Conservation (phyloP, 2,329 filamentous ascomycete genomes). For the Chaetomium sp. region DNA sequence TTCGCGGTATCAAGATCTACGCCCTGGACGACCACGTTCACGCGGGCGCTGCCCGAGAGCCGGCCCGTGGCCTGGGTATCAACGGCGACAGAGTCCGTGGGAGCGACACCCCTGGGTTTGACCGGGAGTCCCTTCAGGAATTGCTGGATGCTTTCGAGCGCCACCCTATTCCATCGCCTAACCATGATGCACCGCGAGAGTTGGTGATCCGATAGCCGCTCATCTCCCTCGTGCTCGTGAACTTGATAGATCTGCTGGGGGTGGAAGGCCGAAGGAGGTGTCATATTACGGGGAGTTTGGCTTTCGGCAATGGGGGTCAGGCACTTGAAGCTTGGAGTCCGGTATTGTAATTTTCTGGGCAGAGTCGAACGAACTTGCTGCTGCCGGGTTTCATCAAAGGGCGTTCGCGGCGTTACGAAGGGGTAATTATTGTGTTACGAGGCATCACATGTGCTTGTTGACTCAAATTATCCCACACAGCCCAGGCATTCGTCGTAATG, state of each 20-base stretch:
- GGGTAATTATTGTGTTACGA: too few relatives aligned
- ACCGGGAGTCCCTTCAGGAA: conserved; percentile 29
- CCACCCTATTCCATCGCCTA: conserved; percentile 26
- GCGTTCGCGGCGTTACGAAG: too few relatives aligned
- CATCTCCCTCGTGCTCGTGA: not conserved
- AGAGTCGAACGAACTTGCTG: too few relatives aligned
- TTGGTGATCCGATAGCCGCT: conserved; percentile 34
- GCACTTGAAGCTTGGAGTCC: too few relatives aligned
- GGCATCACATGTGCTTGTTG: too few relatives aligned
- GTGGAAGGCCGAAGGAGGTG: too few relatives aligned
- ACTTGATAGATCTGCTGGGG: not conserved
- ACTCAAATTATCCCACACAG: too few relatives aligned
- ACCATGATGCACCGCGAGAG: conserved; percentile 36
- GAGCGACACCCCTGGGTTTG: conserved; percentile 24
- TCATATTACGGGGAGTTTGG: too few relatives aligned
- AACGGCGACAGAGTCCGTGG: conserved; percentile 27
- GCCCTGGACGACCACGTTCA: conserved; percentile 47
- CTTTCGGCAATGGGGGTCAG: too few relatives aligned
- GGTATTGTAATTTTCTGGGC: too few relatives aligned
- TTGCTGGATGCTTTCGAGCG: conserved; percentile 28
- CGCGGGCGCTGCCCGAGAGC: conserved; percentile 31
- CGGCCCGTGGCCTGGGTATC: conserved; percentile 30
- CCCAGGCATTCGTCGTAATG: too few relatives aligned
- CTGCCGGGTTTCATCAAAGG: too few relatives aligned
- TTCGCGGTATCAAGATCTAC: conserved; percentile 85